These are phyloP conservation scores for Pontederia paniculata DNA, from an alignment of 176 grass and related monocot genomes.

Conservation along the genomic window DNA sequence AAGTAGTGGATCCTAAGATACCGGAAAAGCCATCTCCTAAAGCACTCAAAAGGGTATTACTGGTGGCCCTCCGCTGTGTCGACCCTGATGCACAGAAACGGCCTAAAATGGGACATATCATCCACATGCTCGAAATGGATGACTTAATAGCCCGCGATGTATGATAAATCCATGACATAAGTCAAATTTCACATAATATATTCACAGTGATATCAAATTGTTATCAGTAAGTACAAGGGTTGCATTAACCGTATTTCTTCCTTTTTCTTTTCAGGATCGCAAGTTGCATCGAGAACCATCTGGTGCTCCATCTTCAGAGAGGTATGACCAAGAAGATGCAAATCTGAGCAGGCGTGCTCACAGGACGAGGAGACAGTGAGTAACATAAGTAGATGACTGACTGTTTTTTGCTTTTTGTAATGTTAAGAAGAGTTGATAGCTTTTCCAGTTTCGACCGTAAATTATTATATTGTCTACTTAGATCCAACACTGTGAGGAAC, in stretches of 20 bases:
- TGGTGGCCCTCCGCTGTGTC: slow-evolving; percentile 80
- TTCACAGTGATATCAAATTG: background rate
- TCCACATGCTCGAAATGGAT: slow-evolving; percentile 98
- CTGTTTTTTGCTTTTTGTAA: too few relatives aligned
- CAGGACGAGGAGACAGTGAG: slow-evolving; percentile 20
- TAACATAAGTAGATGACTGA: background rate
- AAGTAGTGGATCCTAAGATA: slow-evolving; percentile 79
- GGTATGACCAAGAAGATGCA: slow-evolving; percentile 40
- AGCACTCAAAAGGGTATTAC: slow-evolving; percentile 63
- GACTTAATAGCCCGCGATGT: slow-evolving; percentile 54
- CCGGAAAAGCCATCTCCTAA: slow-evolving; percentile 52
- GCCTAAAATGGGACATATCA: slow-evolving; percentile 79
- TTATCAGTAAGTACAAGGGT: background rate
- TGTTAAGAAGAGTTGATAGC: too few relatives aligned
- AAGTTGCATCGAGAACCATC: slow-evolving; percentile 42
- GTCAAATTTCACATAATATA: background rate
- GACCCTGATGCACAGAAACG: slow-evolving; percentile 57
- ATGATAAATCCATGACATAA: background rate
- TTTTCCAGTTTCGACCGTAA: too few relatives aligned
- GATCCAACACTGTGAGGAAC: too few relatives aligned
- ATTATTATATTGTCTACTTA: too few relatives aligned
- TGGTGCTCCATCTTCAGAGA: slow-evolving; percentile 15
- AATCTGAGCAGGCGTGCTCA: slow-evolving; percentile 40
- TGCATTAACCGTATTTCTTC: background rate
- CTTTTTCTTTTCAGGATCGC: slow-evolving; percentile 38